Percentiles rank a stretch among this genome's conserved stretches.
phyloP scores from a whole-genome alignment of 129 eudicot species.

The Helianthus annuus region DNA sequence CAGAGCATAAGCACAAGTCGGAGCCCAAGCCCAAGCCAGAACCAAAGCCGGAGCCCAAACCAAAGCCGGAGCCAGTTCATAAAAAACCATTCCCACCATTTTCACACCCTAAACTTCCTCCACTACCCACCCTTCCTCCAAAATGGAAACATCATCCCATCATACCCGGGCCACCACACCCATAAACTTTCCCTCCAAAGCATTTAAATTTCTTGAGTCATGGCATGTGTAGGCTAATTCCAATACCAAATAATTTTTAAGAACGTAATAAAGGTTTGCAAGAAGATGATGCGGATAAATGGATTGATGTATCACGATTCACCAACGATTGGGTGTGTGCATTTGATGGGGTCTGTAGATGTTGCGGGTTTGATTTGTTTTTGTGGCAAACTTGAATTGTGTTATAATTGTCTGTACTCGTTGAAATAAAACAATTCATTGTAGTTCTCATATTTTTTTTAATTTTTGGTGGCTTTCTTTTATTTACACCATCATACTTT shows the following conservation, averaged over 20 bases:
- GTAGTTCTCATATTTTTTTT: not conserved
- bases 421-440: constrained; percentile 7
- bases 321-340: constrained; percentile 20
- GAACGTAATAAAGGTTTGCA: constrained; percentile 4
- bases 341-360: constrained; percentile 30
- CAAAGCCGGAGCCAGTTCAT: too few relatives aligned
- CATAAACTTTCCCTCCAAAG: constrained; percentile 12
- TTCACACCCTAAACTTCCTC: too few relatives aligned
- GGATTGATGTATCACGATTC: too few relatives aligned
- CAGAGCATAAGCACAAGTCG: too few relatives aligned
- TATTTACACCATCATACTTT: too few relatives aligned
- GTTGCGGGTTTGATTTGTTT: constrained; percentile 26
- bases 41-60: too few relatives aligned
- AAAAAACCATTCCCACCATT: too few relatives aligned
- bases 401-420: constrained; percentile 10
- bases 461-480: too few relatives aligned
- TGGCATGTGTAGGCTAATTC: constrained; percentile 12
- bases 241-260: constrained; percentile 8
- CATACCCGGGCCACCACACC: constrained; percentile 41
- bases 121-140: constrained; percentile 31
- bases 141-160: constrained; percentile 42
- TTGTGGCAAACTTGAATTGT: constrained; percentile 17
- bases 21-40: too few relatives aligned
- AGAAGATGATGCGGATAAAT: too few relatives aligned
- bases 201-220: too few relatives aligned